A percentile compares a stretch with the other conserved stretches of the same genome.
Evolutionary conservation across 2,329 filamentous ascomycete species (phyloP).

Genomic region (Aspergillus candidus): DNA sequence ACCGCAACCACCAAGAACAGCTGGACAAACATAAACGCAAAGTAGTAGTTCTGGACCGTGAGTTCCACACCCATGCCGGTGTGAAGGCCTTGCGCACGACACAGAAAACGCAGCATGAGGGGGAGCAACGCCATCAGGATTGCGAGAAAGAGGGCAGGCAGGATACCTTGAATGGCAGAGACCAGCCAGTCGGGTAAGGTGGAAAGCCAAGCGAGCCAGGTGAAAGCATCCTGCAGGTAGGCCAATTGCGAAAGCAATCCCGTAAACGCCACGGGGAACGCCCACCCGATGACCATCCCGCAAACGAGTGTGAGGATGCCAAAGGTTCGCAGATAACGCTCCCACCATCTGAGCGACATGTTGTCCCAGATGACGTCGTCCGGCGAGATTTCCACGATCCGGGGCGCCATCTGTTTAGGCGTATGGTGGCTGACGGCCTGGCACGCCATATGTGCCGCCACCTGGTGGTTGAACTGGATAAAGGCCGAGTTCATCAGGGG

Average conservation of each 20-base stretch:
- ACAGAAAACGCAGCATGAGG: slow-evolving; percentile 67
- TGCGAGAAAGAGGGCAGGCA: slow-evolving; percentile 71
- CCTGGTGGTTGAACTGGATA: slow-evolving; percentile 96
- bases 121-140: slow-evolving; percentile 77
- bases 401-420: slow-evolving; percentile 87
- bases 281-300: slow-evolving; percentile 81
- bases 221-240: slow-evolving; percentile 57
- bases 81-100: slow-evolving; percentile 68
- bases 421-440: slow-evolving; percentile 86
- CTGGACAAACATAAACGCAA: slow-evolving; percentile 88
- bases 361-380: slow-evolving; percentile 95
- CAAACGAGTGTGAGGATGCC: slow-evolving; percentile 60
- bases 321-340: slow-evolving; percentile 67
- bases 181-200: slow-evolving; percentile 55
- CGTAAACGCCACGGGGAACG: slow-evolving; percentile 83
- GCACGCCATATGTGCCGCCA: slow-evolving; percentile 96
- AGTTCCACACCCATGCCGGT: slow-evolving; percentile 74
- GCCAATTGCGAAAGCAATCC: slow-evolving; percentile 74
- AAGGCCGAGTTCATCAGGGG: slow-evolving; percentile 95
- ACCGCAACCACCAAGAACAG: slow-evolving; percentile 91
- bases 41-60: slow-evolving; percentile 88
- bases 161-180: slow-evolving; percentile 72
- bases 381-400: slow-evolving; percentile 88
- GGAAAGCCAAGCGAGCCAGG: slow-evolving; percentile 66
- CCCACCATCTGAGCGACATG: slow-evolving; percentile 94